Evolutionary conservation across 208 protist species (phyloP), one percentile per base, ranked within the genome.

Genomic region (Wallacemonas sp.): DNA sequence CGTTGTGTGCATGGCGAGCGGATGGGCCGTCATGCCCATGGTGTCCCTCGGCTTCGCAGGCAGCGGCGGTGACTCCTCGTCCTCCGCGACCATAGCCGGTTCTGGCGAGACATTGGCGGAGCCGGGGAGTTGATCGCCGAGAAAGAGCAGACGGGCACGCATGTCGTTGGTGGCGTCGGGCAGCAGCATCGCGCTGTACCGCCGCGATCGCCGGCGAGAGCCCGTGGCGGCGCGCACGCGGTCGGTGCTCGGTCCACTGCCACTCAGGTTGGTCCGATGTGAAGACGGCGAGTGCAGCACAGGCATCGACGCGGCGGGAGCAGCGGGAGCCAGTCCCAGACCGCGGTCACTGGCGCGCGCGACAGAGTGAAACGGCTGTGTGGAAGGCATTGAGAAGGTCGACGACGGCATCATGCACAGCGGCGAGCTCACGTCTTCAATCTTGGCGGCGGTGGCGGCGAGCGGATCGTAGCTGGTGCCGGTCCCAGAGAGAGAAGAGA

Each of bases 141-240:
- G 41, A 5, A n/a, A 65, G 23, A 65, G 59, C 39, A 65, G 25
- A 10, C 42, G 59, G 2, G 42, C 38, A 7, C 59, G 59, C 29
- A 14, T 36, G 42, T 52, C 29, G 28, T 23, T 16, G 8, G 42
- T 36, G 14, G 23, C 11, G 11, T 25, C 59, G 3, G 59, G 38
- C 25, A 48, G 36, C 25, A 48, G 36, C 22, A 3, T 3, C 18
- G 22, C 29, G 31, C 38, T 38, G 42, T 7, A 38, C 18, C 42
- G 44, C n/a, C 57, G 44, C 29, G n/a, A 7, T 23, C 59, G 25
- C 23, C 59, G 42, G 7, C 44, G 11, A 4, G 22, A 22, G 38
- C 42, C 16, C 4, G 59, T 3, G 5, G 26, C 11, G 20, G 1
- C 14, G n/a, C 25, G 26, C 54, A 14, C 44, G 20, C 20, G n/a